Evolutionary conservation across 1,139 yeast genomes (phyloP).

Genomic region (Yamadazyma pseudoaaseri): DNA sequence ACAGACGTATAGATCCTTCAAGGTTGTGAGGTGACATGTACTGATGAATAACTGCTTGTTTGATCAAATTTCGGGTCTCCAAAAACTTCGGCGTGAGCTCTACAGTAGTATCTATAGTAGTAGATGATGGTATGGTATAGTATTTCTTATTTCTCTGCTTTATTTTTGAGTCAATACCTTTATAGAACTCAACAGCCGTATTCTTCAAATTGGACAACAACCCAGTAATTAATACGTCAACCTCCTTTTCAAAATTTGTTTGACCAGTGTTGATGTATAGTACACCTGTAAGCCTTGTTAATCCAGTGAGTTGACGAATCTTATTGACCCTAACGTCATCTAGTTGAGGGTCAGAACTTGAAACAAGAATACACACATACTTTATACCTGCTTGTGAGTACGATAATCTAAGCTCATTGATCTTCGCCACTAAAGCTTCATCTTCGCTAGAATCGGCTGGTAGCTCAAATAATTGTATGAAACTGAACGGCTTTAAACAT

Average conservation of each 20-base stretch:
- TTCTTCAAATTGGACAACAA: constrained; percentile 30
- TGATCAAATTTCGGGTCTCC: constrained; percentile 40
- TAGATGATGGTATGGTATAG: constrained; percentile 33
- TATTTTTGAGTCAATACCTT: constrained; percentile 29
- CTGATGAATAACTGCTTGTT: constrained; percentile 36
- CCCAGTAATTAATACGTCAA: constrained; percentile 28
- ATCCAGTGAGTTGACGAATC: constrained; percentile 28
- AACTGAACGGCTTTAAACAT: constrained; percentile 33
- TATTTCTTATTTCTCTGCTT: constrained; percentile 38
- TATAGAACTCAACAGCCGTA: constrained; percentile 35
- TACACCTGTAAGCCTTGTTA: constrained; percentile 32
- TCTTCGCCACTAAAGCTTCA: constrained; percentile 17
- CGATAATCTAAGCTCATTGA: constrained; percentile 18
- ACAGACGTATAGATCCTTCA: constrained; percentile 26
- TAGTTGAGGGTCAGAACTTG: constrained; percentile 13
- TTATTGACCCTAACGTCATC: constrained; percentile 21
- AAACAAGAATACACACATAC: constrained; percentile 29
- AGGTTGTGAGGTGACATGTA: constrained; percentile 34
- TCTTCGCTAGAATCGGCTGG: constrained; percentile 12
- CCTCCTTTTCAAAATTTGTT: constrained; percentile 21
- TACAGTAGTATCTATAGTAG: constrained; percentile 26
- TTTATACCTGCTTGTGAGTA: constrained; percentile 21
- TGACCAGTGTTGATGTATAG: constrained; percentile 16
- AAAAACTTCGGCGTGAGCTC: constrained; percentile 38
- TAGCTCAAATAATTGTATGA: constrained; percentile 22